Base-by-base conservation (phyloP, 805 yeast species). In the Candida khao-thaluensis region DNA sequence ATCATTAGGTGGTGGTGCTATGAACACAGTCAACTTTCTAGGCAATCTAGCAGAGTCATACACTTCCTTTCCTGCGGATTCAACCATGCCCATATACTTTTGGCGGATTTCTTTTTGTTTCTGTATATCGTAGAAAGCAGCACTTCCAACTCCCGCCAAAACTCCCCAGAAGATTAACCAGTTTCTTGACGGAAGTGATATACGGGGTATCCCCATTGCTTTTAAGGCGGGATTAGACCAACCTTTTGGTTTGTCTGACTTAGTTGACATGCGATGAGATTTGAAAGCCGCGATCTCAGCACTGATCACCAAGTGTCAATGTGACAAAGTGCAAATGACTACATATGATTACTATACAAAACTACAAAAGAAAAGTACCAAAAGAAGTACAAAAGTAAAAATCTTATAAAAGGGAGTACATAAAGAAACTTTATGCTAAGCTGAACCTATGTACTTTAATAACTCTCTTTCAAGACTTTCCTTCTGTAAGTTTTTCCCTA, bases 1-100 rank as follows among this genome's bases (percentile, higher is more conserved):
- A 57, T 91, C 97, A 52, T 86, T 85, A 15, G 99, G 98, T 7
- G 98, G 97, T n/a, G 99, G 99, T 0, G 96, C 95, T 41, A 90
- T 75, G 57, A 82, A 90, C 1, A 93, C 80, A 1, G 85, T 79
- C 33, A 93, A 66, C 50, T 82, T 85, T 43, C 99, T 73, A 2
- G 96, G 87, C 15, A 74, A 52, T 38, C 72, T 70, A 41, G 76
- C 64, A 1, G 79, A 60, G 2, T 58, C 55, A 12, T 76, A 74
- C 18, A 58, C 38, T 36, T 58, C 68, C 17, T 74, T 56, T 10
- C 91, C 77, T 31, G 75, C 57, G 11, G 59, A 62, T 31, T 77
- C 64, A 2, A 87, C 95, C 36, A 65, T 50, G 14, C 70, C 70
- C 69, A 83, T 79, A 76, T 85, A 87, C 44, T 74, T 69, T 30